phyloP scores from a whole-genome alignment of 768 basidiomycete genomes.

The Saitozyma sp. region DNA sequence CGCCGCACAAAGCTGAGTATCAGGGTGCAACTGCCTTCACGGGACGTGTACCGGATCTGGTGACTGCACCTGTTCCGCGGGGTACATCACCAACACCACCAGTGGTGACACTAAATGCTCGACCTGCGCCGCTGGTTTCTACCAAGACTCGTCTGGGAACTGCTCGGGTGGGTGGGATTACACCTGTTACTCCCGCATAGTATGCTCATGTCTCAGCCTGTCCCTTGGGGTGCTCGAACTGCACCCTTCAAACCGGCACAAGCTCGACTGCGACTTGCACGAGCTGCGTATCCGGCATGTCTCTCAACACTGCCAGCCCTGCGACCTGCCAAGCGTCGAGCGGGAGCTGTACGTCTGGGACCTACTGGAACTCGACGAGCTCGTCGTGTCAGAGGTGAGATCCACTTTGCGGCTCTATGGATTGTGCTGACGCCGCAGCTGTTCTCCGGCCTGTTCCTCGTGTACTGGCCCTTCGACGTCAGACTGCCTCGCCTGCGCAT shows the following conservation, averaged over 20 bases:
- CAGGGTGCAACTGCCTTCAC: constrained; percentile 44
- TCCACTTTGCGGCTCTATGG: not conserved
- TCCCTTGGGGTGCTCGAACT: constrained; percentile 42
- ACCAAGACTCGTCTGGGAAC: constrained; percentile 23
- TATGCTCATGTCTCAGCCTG: constrained; percentile 31
- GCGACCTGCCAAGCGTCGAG: constrained; percentile 21
- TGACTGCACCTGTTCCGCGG: constrained; percentile 44
- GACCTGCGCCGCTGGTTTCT: constrained; percentile 40
- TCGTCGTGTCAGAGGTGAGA: constrained; percentile 39
- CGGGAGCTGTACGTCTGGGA: constrained; percentile 33
- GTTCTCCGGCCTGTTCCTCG: constrained; percentile 48
- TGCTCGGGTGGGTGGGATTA: constrained; percentile 35
- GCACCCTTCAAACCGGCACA: constrained; percentile 25
- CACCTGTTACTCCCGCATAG: too few relatives aligned
- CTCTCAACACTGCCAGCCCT: constrained; percentile 21
- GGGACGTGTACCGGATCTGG: constrained; percentile 40
- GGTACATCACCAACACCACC: constrained; percentile 32
- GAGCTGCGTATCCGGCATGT: constrained; percentile 17
- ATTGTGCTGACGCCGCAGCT: constrained; percentile 26
- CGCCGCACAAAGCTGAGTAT: not conserved
- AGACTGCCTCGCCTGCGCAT: constrained; percentile 45
- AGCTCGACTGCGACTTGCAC: constrained; percentile 26
- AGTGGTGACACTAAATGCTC: constrained; percentile 26
- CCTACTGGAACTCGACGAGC: constrained; percentile 34
- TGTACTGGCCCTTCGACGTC: constrained; percentile 42